A percentile compares a stretch with the other conserved stretches of the same genome.
Evolutionary conservation across 2,329 filamentous ascomycete genomes (phyloP).

Genomic region (Diaporthe sp.): DNA sequence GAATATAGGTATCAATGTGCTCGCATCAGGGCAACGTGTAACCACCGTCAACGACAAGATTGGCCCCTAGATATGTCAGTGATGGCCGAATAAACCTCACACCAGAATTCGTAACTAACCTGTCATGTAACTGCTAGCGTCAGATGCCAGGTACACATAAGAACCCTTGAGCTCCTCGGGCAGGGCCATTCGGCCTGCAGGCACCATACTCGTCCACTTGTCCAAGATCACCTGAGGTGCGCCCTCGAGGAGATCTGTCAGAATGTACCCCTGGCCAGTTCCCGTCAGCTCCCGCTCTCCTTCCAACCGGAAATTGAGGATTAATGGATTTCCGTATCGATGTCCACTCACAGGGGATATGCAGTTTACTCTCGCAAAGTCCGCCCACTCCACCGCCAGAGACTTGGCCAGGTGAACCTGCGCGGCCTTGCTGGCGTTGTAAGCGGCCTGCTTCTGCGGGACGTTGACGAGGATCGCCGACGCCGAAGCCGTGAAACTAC

Average conservation of each 20-base stretch:
- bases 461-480: slow-evolving; percentile 58
- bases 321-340: neutral
- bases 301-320: neutral
- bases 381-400: slow-evolving; percentile 59
- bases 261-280: slow-evolving; percentile 48
- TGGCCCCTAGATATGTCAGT: neutral
- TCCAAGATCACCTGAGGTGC: slow-evolving; percentile 49
- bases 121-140: slow-evolving; percentile 58
- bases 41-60: slow-evolving; percentile 16
- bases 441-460: slow-evolving; percentile 57
- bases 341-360: slow-evolving; percentile 51
- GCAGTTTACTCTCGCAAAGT: slow-evolving; percentile 57
- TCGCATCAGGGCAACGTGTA: slow-evolving; percentile 12
- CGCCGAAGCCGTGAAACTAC: slow-evolving; percentile 54
- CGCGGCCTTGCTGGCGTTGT: slow-evolving; percentile 60
- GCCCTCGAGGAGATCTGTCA: slow-evolving; percentile 51
- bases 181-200: slow-evolving; percentile 49
- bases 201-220: slow-evolving; percentile 50
- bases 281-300: neutral
- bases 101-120: slow-evolving; percentile 44
- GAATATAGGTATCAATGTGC: neutral
- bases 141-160: slow-evolving; percentile 56
- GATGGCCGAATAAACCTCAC: neutral
- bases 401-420: slow-evolving; percentile 57
- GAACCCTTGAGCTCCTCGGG: slow-evolving; percentile 53